Evolutionary conservation across 768 basidiomycete genomes (phyloP).

Genomic region (Stropharia rugosoannulata): DNA sequence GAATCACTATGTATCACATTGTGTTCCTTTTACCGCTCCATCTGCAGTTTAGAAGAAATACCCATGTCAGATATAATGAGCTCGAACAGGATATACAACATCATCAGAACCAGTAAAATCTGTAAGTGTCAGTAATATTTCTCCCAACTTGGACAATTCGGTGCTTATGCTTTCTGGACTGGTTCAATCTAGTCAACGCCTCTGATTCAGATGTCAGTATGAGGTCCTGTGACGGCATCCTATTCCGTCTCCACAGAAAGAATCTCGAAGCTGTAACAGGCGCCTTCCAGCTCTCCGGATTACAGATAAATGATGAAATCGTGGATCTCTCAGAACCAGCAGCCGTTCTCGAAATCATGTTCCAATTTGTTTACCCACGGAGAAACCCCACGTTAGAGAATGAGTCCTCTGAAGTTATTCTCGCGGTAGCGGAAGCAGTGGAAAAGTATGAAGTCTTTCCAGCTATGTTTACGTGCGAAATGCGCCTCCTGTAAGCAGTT

Average conservation of each 20-base stretch:
- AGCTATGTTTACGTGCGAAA: background rate
- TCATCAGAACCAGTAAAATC: too few relatives aligned
- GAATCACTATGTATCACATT: too few relatives aligned
- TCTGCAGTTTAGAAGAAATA: too few relatives aligned
- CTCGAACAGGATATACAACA: too few relatives aligned
- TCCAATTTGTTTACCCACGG: background rate
- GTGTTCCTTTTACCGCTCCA: too few relatives aligned
- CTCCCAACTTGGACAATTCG: too few relatives aligned
- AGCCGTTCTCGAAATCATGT: background rate
- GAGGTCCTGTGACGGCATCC: background rate
- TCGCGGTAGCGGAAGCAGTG: background rate
- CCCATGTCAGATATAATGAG: too few relatives aligned
- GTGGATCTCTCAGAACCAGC: background rate
- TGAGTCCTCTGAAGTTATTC: background rate
- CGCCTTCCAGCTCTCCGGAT: background rate
- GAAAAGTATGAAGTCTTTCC: background rate
- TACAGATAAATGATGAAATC: background rate
- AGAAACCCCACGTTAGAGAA: background rate
- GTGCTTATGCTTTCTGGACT: too few relatives aligned
- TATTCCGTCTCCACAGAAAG: background rate
- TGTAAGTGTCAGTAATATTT: too few relatives aligned
- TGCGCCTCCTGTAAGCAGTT: background rate
- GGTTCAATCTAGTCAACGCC: background rate
- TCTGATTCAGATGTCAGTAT: background rate
- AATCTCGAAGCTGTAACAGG: background rate